Conservation (phyloP, 345 rosid genomes). For the Viola odorata region DNA sequence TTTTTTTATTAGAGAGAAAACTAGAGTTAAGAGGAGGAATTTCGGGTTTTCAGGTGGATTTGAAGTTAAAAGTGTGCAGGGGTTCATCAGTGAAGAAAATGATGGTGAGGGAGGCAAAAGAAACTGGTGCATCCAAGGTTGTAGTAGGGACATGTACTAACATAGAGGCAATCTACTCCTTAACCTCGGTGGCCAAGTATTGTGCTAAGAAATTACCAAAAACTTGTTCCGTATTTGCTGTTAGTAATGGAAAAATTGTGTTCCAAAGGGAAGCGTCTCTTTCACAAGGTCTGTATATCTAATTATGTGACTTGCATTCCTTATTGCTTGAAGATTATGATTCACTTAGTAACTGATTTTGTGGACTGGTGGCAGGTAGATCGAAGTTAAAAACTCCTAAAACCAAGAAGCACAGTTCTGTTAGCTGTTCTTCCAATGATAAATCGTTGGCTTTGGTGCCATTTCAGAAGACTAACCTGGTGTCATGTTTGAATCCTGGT, state of each 20-base stretch:
- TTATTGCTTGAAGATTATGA: too few relatives aligned
- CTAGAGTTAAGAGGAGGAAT: neutral
- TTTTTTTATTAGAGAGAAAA: slow-evolving; percentile 4
- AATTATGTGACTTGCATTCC: neutral
- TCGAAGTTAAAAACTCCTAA: slow-evolving; percentile 8
- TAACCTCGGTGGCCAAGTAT: slow-evolving; percentile 65
- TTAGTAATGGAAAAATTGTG: slow-evolving; percentile 64
- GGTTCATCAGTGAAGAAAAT: slow-evolving; percentile 61
- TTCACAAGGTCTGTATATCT: too few relatives aligned
- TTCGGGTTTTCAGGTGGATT: slow-evolving; percentile 56
- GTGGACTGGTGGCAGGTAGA: slow-evolving; percentile 19
- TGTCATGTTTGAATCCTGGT: slow-evolving; percentile 18
- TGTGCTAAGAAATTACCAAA: slow-evolving; percentile 68
- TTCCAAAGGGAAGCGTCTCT: slow-evolving; percentile 62
- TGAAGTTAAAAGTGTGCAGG: slow-evolving; percentile 80
- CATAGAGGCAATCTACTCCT: slow-evolving; percentile 48
- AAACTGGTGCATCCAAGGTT: slow-evolving; percentile 49
- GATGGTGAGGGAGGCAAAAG: slow-evolving; percentile 69
- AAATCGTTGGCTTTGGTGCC: slow-evolving; percentile 56
- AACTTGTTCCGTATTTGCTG: slow-evolving; percentile 55
- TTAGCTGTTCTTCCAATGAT: slow-evolving; percentile 18
- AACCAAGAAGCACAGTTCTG: slow-evolving; percentile 12
- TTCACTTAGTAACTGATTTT: neutral
- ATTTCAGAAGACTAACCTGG: slow-evolving; percentile 25
- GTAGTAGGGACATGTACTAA: slow-evolving; percentile 60